Conservation (phyloP, 108 stramenopile species). For the Fistulifera pelliculosa region DNA sequence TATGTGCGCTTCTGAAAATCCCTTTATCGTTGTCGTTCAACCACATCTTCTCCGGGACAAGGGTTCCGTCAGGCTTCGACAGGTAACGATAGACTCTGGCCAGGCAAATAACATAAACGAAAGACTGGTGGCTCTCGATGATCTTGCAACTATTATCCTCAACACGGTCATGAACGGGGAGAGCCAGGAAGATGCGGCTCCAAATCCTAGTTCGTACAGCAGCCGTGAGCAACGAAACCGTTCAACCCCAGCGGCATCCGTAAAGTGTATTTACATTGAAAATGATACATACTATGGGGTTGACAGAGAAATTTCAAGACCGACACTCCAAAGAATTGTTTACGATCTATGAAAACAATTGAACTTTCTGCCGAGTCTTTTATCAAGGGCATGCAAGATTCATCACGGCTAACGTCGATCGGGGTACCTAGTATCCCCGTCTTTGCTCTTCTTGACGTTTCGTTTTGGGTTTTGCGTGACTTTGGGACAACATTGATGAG, state of each 20-base stretch:
- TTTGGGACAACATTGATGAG: conserved; percentile 41
- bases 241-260: background rate
- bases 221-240: conserved; percentile 7
- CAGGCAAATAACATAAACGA: conserved; percentile 27
- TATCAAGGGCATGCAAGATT: conserved; percentile 8
- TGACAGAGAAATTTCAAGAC: conserved; percentile 21
- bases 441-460: conserved; percentile 34
- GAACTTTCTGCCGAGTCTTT: conserved; percentile 25
- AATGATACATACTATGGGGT: conserved; percentile 54
- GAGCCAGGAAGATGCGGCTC: conserved; percentile 7
- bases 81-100: conserved; percentile 22
- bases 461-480: conserved; percentile 42
- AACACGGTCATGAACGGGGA: conserved; percentile 11
- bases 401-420: background rate
- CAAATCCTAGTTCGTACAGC: conserved; percentile 4
- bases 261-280: conserved; percentile 65
- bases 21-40: conserved; percentile 73
- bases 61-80: conserved; percentile 53
- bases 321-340: conserved; percentile 21
- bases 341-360: conserved; percentile 30
- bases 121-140: conserved; percentile 31
- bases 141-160: conserved; percentile 35
- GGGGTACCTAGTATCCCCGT: conserved; percentile 19
- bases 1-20: conserved; percentile 62
- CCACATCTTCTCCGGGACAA: conserved; percentile 64